These are phyloP conservation scores for Lentinula detonsa DNA, from an alignment of 768 basidiomycete species.

Conservation along the genomic window DNA sequence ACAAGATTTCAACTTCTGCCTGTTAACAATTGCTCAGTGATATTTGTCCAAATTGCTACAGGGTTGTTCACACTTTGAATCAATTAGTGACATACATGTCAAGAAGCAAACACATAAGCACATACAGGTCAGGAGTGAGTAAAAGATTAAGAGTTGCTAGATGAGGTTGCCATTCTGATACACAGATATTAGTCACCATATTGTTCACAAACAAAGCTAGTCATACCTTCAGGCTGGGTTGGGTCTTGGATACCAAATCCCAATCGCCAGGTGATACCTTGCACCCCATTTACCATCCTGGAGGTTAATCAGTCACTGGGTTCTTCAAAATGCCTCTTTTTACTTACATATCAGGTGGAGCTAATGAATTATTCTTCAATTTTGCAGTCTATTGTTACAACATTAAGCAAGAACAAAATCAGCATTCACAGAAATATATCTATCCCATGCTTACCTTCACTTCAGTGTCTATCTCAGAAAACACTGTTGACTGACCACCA, in stretches of 20 bases:
- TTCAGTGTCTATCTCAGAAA: constrained; percentile 53
- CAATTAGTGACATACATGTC: neutral
- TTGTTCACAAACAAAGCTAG: neutral
- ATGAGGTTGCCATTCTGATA: constrained; percentile 28
- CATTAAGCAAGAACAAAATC: neutral
- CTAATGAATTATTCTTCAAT: constrained; percentile 47
- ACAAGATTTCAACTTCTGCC: neutral
- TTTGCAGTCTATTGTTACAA: constrained; percentile 32
- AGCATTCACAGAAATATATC: neutral
- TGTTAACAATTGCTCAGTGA: neutral
- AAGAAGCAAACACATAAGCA: neutral
- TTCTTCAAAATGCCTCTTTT: neutral
- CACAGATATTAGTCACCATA: neutral
- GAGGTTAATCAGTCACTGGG: neutral
- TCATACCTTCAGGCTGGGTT: constrained; percentile 46
- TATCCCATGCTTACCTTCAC: constrained; percentile 34
- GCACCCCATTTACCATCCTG: constrained; percentile 49
- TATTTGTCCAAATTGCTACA: constrained; percentile 4
- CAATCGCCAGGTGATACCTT: constrained; percentile 61
- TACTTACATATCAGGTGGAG: constrained; percentile 52
- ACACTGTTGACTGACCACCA: constrained; percentile 57
- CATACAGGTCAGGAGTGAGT: constrained; percentile 25
- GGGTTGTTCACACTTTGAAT: constrained; percentile 5
- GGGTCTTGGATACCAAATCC: constrained; percentile 51
- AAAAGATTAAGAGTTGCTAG: constrained; percentile 24